Conservation (phyloP, 208 protist species). For the Vickermania ingenoplastis region DNA sequence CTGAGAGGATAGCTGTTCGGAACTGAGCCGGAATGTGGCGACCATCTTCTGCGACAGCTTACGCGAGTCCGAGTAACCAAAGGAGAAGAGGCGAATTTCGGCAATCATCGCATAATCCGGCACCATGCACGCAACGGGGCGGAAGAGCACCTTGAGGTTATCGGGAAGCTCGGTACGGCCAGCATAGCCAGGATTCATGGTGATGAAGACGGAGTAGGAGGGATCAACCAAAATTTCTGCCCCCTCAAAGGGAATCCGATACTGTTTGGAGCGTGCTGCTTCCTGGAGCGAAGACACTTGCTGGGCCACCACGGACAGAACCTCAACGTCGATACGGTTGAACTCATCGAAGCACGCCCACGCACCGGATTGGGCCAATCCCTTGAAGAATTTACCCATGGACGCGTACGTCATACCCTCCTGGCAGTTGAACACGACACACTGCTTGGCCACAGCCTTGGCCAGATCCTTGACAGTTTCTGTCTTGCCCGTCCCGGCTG, state of each 20-base stretch:
- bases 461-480: slow-evolving; percentile 97
- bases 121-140: slow-evolving; percentile 97
- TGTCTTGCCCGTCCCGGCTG: slow-evolving; percentile 94
- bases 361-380: slow-evolving; percentile 91
- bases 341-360: slow-evolving; percentile 99
- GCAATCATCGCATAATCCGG: slow-evolving; percentile 98
- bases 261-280: slow-evolving; percentile 60
- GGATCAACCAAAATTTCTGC: slow-evolving; percentile 91
- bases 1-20: slow-evolving; percentile 96
- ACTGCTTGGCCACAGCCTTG: slow-evolving; percentile 96
- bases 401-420: slow-evolving; percentile 94
- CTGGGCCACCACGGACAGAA: slow-evolving; percentile 95
- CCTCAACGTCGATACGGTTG: slow-evolving; percentile 97
- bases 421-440: slow-evolving; percentile 97
- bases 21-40: slow-evolving; percentile 95
- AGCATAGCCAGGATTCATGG: slow-evolving; percentile 98
- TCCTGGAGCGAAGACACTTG: slow-evolving; percentile 94
- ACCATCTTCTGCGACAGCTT: slow-evolving; percentile 96
- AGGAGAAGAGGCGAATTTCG: slow-evolving; percentile 97
- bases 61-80: slow-evolving; percentile 95
- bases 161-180: slow-evolving; percentile 97
- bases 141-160: slow-evolving; percentile 97
- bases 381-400: slow-evolving; percentile 97
- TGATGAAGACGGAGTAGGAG: slow-evolving; percentile 94
- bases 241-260: slow-evolving; percentile 92